Conservation (phyloP, 306 rosid species). For the Rosa lucieae region DNA sequence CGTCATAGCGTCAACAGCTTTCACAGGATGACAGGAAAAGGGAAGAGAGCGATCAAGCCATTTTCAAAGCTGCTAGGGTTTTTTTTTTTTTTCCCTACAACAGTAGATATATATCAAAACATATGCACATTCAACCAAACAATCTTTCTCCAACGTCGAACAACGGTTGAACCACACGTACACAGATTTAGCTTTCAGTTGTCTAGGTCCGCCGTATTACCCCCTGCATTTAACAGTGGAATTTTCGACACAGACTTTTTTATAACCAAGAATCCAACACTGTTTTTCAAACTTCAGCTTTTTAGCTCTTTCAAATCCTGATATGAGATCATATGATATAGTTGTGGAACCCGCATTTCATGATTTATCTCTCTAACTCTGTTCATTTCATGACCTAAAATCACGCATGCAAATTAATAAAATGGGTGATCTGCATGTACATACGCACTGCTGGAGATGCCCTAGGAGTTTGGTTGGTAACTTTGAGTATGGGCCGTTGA, state of each 20-base stretch:
- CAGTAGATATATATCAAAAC: no score
- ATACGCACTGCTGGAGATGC: background rate
- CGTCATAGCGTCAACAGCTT: background rate
- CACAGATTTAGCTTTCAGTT: no score
- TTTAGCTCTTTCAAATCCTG: background rate
- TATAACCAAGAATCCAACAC: background rate
- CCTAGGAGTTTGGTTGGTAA: no score
- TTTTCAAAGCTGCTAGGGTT: background rate
- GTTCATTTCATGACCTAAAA: conserved; percentile 11
- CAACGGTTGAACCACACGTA: background rate
- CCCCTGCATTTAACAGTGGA: no score
- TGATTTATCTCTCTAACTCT: background rate
- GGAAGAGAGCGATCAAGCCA: background rate
- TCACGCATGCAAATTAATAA: conserved; percentile 27
- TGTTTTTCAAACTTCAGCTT: background rate
- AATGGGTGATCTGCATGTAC: no score
- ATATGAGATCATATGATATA: background rate
- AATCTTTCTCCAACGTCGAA: accelerated
- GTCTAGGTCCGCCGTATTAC: background rate
- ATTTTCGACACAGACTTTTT: background rate
- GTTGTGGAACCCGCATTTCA: conserved; percentile 8
- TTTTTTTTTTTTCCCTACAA: background rate
- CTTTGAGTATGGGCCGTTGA: background rate
- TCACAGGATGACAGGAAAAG: background rate
- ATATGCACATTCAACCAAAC: no score